Conservation (phyloP, 768 basidiomycete species). For the Pholiota microspora region DNA sequence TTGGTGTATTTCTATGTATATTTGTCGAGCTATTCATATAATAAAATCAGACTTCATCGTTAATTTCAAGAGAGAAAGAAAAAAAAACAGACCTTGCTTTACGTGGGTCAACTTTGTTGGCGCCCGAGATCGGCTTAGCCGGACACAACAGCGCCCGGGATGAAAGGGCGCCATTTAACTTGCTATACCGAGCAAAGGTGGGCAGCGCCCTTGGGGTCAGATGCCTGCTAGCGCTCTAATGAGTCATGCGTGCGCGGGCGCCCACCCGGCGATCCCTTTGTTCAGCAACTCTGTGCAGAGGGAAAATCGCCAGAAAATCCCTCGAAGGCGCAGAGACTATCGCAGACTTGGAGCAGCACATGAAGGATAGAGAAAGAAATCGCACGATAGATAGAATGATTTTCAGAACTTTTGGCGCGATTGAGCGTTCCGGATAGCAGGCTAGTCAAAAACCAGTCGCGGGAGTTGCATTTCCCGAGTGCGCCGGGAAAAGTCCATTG, state of each 20-base stretch:
- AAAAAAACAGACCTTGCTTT: background rate
- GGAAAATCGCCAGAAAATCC: conserved; percentile 7
- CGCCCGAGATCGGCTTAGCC: background rate
- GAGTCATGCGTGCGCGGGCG: conserved; percentile 13
- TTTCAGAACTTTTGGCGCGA: background rate
- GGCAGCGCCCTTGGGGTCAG: background rate
- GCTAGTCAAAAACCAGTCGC: background rate
- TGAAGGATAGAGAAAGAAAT: background rate
- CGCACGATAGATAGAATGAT: too few relatives aligned
- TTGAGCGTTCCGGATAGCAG: background rate
- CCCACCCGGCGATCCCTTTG: conserved; percentile 6
- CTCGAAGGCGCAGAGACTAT: conserved; percentile 2
- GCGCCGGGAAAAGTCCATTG: conserved; percentile 22
- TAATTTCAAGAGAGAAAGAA: background rate
- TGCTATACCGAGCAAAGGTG: background rate
- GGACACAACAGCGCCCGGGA: conserved; percentile 14
- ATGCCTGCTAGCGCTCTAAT: background rate
- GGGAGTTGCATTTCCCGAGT: conserved; percentile 21
- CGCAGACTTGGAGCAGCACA: background rate
- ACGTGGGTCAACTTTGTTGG: background rate
- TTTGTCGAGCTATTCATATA: conserved; percentile 5
- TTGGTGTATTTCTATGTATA: conserved; percentile 11
- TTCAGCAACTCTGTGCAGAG: conserved; percentile 4
- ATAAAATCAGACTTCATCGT: conserved; percentile 4
- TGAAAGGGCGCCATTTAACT: conserved; percentile 11